A percentile compares a stretch with the other conserved stretches of the same genome.
Conservation (phyloP, 257 asterid species). For the Ehretia macrophylla region DNA sequence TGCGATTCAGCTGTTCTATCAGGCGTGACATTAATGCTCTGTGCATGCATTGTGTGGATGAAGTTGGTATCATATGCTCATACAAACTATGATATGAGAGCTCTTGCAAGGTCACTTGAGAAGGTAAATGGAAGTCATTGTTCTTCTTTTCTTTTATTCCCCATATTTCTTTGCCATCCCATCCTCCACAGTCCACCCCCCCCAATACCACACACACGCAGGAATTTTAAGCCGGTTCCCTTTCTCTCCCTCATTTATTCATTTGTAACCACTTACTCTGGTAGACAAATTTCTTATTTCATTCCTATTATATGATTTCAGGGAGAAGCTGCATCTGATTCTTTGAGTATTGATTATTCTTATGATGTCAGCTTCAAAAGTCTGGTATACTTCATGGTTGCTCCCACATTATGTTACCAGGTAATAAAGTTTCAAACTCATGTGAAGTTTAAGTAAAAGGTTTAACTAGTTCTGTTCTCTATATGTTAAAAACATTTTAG, state of each 20-base stretch:
- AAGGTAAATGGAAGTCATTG: conserved; percentile 45
- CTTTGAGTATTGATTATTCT: conserved; percentile 53
- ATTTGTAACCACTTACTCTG: no score
- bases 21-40: conserved; percentile 74
- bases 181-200: no score
- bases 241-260: no score
- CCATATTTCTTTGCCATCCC: no score
- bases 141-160: not conserved
- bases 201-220: no score
- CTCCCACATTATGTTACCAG: conserved; percentile 98
- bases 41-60: conserved; percentile 85
- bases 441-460: not conserved
- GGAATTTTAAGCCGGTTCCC: no score
- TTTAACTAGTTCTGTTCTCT: not conserved
- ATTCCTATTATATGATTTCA: conserved; percentile 23
- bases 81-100: conserved; percentile 84
- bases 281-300: conserved; percentile 6
- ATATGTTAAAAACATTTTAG: not conserved
- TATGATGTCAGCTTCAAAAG: conserved; percentile 65
- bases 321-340: conserved; percentile 53
- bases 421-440: conserved; percentile 30
- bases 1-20: conserved; percentile 90
- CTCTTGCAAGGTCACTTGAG: conserved; percentile 61
- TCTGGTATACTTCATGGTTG: conserved; percentile 81
- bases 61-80: conserved; percentile 95